Percentiles rank a stretch among this genome's conserved stretches.
These are phyloP conservation scores for Aspergillus bertholletiae DNA, from an alignment of 495 filamentous ascomycete genomes.

Conservation along the genomic window DNA sequence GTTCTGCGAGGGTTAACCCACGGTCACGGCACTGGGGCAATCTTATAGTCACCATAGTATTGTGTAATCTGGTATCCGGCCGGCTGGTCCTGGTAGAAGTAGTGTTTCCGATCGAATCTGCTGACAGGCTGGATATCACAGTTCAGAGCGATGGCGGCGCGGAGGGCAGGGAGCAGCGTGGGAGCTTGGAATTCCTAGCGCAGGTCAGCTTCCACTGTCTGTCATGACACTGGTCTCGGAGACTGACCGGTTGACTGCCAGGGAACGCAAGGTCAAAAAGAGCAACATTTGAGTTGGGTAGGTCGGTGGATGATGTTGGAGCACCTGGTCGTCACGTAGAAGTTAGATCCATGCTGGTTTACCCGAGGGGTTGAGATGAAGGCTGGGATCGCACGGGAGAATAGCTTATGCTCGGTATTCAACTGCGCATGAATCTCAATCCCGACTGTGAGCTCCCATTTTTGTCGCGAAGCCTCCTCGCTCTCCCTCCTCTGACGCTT, in stretches of 20 bases:
- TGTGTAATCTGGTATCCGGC: conserved; percentile 97
- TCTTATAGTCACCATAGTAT: conserved; percentile 60
- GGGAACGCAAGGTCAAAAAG: conserved; percentile 88
- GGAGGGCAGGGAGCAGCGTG: conserved; percentile 81
- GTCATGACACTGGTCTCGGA: neutral
- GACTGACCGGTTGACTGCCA: conserved; percentile 70
- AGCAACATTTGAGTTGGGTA: conserved; percentile 81
- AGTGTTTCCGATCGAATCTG: conserved; percentile 93
- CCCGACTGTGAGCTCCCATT: conserved; percentile 90
- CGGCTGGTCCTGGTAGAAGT: conserved; percentile 98
- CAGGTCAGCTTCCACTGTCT: neutral
- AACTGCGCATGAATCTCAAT: conserved; percentile 97
- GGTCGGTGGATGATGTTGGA: conserved; percentile 61
- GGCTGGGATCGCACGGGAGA: conserved; percentile 53
- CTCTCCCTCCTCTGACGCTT: conserved; percentile 35
- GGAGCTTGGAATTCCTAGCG: conserved; percentile 68
- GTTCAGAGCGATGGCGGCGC: conserved; percentile 79
- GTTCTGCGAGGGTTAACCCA: conserved; percentile 43
- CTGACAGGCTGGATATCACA: conserved; percentile 74
- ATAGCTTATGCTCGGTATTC: conserved; percentile 80
- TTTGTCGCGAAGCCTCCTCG: conserved; percentile 35
- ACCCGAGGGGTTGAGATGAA: neutral
- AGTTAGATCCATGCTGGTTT: conserved; percentile 2
- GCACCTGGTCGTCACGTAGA: conserved; percentile 47
- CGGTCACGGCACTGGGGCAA: neutral